Conservation (phyloP, 139 green algal genomes). For the Zygnema cylindricum region DNA sequence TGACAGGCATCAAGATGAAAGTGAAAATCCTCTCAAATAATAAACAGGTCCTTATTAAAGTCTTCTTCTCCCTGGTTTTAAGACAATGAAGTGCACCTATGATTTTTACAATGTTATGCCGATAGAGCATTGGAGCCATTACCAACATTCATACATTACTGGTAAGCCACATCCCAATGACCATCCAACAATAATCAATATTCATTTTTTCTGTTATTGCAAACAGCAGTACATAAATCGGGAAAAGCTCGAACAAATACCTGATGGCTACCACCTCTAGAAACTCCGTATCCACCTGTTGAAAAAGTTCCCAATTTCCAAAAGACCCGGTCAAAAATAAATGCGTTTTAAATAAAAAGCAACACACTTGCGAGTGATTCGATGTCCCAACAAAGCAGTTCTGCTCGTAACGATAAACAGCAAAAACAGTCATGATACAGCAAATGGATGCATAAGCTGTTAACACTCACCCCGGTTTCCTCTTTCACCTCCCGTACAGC, state of each 20-base stretch:
- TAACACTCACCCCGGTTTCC: conserved; percentile 63
- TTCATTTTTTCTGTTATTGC: not conserved
- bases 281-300: conserved; percentile 58
- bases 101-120: not conserved
- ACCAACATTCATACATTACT: not conserved
- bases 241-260: not conserved
- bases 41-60: not conserved
- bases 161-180: not conserved
- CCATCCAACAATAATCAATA: not conserved
- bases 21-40: too few species aligned
- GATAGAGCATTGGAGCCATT: not conserved
- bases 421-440: not conserved
- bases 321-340: too few species aligned
- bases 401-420: not conserved
- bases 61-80: not conserved
- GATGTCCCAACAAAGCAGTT: not conserved
- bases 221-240: conserved; percentile 1
- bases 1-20: too few species aligned
- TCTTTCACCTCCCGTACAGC: conserved; percentile 66
- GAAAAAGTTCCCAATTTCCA: too few species aligned
- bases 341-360: not conserved
- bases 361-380: not conserved
- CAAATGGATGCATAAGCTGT: not conserved
- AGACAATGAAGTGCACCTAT: not conserved
- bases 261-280: conserved; percentile 35